Conservation (phyloP, 2,329 filamentous ascomycete species). For the Aspergillus sp. region DNA sequence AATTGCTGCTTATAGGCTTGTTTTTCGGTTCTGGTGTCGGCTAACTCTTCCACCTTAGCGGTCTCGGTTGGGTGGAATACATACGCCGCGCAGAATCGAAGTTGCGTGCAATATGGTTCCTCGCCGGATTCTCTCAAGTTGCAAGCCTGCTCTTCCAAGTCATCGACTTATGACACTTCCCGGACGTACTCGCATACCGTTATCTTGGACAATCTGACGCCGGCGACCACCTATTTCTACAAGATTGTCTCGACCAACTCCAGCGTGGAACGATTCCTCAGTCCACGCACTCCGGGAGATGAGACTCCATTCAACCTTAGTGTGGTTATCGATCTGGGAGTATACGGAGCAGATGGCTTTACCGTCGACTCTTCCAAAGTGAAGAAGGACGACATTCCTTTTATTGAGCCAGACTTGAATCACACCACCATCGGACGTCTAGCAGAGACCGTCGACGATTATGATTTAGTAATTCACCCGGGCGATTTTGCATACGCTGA, state of each 20-base stretch:
- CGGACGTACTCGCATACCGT: conserved; percentile 49
- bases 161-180: conserved; percentile 49
- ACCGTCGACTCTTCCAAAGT: conserved; percentile 40
- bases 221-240: conserved; percentile 56
- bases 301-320: conserved; percentile 48
- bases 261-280: conserved; percentile 48
- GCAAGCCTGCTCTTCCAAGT: conserved; percentile 40
- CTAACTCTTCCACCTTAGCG: conserved; percentile 25
- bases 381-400: conserved; percentile 46
- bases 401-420: conserved; percentile 47
- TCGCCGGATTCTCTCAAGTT: conserved; percentile 33
- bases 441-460: conserved; percentile 47
- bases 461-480: conserved; percentile 42
- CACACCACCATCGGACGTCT: conserved; percentile 54
- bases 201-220: conserved; percentile 39
- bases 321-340: conserved; percentile 50
- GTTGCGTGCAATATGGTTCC: conserved; percentile 49
- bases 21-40: not conserved
- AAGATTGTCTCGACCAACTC: conserved; percentile 53
- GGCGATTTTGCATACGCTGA: conserved; percentile 54
- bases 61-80: conserved; percentile 54
- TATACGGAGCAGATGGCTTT: conserved; percentile 49
- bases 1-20: not conserved
- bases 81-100: conserved; percentile 39
- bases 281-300: conserved; percentile 49